Evolutionary conservation across 1,284 basidiomycete species (phyloP).

Genomic region (Wolfiporia cocos): DNA sequence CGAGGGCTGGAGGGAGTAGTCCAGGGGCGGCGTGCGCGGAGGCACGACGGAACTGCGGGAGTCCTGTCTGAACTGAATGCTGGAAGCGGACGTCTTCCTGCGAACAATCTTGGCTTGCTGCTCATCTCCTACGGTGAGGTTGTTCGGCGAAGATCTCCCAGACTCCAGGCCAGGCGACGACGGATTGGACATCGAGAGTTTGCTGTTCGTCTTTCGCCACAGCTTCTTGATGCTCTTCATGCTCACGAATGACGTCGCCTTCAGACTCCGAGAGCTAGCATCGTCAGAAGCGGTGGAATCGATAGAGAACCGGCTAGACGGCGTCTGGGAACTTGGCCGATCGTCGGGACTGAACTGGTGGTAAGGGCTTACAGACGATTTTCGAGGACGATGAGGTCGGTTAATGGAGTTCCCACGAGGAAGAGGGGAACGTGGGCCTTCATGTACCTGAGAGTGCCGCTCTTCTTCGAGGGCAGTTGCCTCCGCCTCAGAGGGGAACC

Average conservation of each 20-base stretch:
- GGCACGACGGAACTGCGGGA: slow-evolving; percentile 49
- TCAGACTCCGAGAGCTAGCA: slow-evolving; percentile 12
- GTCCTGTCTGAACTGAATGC: slow-evolving; percentile 61
- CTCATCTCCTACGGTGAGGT: slow-evolving; percentile 7
- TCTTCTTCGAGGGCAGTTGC: slow-evolving; percentile 5
- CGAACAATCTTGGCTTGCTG: slow-evolving; percentile 14
- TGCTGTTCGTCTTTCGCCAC: slow-evolving; percentile 66
- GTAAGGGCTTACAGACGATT: slow-evolving; percentile 9
- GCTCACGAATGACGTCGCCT: slow-evolving; percentile 40
- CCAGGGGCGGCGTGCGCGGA: slow-evolving; percentile 4
- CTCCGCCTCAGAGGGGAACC: slow-evolving; percentile 51
- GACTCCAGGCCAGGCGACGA: slow-evolving; percentile 18
- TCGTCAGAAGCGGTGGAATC: slow-evolving; percentile 54
- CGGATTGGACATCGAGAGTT: slow-evolving; percentile 27
- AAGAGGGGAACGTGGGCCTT: slow-evolving; percentile 11
- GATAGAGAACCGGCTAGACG: slow-evolving; percentile 64
- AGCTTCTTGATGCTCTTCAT: slow-evolving; percentile 67
- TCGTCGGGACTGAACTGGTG: slow-evolving; percentile 1
- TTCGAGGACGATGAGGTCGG: slow-evolving; percentile 12
- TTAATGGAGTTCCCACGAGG: slow-evolving; percentile 6
- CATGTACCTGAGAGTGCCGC: slow-evolving; percentile 6
- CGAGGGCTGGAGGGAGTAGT: slow-evolving; percentile 12
- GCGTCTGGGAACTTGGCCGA: slow-evolving; percentile 19
- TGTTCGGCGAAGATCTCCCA: slow-evolving; percentile 24
- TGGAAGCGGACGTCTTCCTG: slow-evolving; percentile 28